A percentile compares a stretch with the other conserved stretches of the same genome.
Conservation (phyloP, 768 basidiomycete genomes). For the Scleroderma citrinum region DNA sequence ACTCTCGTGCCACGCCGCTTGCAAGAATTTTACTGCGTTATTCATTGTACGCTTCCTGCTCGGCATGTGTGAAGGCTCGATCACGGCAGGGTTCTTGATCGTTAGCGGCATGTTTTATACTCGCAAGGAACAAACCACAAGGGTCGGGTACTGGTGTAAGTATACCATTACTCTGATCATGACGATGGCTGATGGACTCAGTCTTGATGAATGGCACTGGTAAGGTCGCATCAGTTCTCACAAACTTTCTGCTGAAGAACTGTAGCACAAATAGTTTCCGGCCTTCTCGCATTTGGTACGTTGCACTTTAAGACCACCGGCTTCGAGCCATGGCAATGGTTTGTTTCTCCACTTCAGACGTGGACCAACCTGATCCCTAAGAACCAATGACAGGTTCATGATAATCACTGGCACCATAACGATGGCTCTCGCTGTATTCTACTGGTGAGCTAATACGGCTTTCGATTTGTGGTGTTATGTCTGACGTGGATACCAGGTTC, state of each 20-base stretch:
- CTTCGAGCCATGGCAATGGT: slow-evolving; percentile 76
- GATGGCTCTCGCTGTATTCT: slow-evolving; percentile 42
- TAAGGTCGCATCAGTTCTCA: slow-evolving; percentile 9
- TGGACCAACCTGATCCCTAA: background rate
- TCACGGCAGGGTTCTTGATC: slow-evolving; percentile 74
- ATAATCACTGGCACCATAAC: slow-evolving; percentile 62
- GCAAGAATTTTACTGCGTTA: slow-evolving; percentile 61
- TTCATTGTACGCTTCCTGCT: slow-evolving; percentile 59
- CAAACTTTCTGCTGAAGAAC: slow-evolving; percentile 3
- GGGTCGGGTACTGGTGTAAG: slow-evolving; percentile 77
- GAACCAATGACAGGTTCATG: slow-evolving; percentile 46
- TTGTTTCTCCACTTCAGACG: background rate
- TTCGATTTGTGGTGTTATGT: background rate
- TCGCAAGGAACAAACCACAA: slow-evolving; percentile 57
- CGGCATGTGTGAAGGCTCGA: slow-evolving; percentile 66
- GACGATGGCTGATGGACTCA: slow-evolving; percentile 15
- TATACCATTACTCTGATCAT: slow-evolving; percentile 1
- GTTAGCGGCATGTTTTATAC: slow-evolving; percentile 79
- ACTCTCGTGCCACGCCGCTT: slow-evolving; percentile 59
- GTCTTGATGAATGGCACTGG: slow-evolving; percentile 76
- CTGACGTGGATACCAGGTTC: slow-evolving; percentile 36
- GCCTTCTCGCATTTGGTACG: slow-evolving; percentile 62
- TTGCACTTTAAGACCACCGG: slow-evolving; percentile 51
- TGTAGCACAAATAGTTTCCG: slow-evolving; percentile 62
- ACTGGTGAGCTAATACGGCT: slow-evolving; percentile 39